Evolutionary conservation across 2,329 filamentous ascomycete species (phyloP).

Genomic region (Exophiala spinifera): DNA sequence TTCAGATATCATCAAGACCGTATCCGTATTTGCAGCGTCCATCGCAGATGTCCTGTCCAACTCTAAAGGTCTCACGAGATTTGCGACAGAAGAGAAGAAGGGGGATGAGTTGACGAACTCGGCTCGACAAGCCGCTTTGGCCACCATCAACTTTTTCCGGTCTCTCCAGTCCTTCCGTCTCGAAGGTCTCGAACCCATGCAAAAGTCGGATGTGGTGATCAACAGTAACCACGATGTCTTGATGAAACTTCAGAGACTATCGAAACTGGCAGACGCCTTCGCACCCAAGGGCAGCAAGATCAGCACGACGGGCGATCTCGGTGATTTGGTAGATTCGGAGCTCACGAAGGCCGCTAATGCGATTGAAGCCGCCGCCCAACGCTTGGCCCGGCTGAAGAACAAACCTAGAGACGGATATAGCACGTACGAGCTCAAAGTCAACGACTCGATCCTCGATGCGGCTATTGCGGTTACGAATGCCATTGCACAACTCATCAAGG

Average conservation of each 20-base stretch:
- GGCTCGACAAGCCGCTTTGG: constrained; percentile 77
- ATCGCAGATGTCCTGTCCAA: constrained; percentile 91
- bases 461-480: constrained; percentile 91
- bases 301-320: constrained; percentile 68
- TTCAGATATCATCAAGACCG: constrained; percentile 86
- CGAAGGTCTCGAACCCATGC: constrained; percentile 81
- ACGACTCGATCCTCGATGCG: constrained; percentile 90
- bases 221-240: constrained; percentile 96
- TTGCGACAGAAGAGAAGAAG: constrained; percentile 95
- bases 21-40: constrained; percentile 84
- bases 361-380: constrained; percentile 85
- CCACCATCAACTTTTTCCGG: constrained; percentile 92
- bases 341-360: constrained; percentile 91
- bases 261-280: constrained; percentile 88
- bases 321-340: constrained; percentile 88
- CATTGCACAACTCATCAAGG: constrained; percentile 91
- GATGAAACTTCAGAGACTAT: constrained; percentile 87
- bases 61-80: constrained; percentile 88
- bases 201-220: constrained; percentile 96
- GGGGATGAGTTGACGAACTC: constrained; percentile 78
- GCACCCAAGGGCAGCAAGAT: constrained; percentile 84
- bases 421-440: constrained; percentile 93
- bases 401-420: constrained; percentile 95
- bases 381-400: constrained; percentile 87
- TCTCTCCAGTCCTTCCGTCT: constrained; percentile 89